phyloP scores from a whole-genome alignment of 192 early-diverging fungal species.

The Backusella circina region DNA sequence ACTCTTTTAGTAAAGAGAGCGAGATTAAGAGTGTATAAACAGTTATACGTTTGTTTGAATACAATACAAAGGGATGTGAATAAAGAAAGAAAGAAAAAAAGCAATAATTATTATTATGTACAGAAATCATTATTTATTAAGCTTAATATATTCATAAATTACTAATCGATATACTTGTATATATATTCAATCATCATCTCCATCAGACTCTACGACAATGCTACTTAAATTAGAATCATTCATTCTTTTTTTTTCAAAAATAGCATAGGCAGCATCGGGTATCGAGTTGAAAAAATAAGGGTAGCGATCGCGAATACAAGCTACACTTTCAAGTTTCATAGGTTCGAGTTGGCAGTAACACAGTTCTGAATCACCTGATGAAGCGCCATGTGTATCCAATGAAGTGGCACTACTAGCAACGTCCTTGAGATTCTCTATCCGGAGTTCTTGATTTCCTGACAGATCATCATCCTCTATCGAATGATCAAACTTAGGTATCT shows the following conservation, averaged over 20 bases:
- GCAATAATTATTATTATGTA: background rate
- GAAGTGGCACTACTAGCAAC: background rate
- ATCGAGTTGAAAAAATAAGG: conserved; percentile 30
- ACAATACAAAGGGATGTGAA: background rate
- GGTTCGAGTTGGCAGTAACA: background rate
- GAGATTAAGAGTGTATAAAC: background rate
- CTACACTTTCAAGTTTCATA: background rate
- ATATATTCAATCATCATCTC: background rate
- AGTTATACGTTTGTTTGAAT: background rate
- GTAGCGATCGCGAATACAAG: conserved; percentile 18
- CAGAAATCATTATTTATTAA: background rate
- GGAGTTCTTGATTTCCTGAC: background rate
- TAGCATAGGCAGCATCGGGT: conserved; percentile 22
- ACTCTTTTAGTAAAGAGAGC: background rate
- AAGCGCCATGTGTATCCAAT: background rate
- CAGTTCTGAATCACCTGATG: background rate
- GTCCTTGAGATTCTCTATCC: background rate
- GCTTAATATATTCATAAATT: background rate
- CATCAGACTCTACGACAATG: background rate
- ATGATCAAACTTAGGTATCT: background rate
- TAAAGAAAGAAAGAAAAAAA: background rate
- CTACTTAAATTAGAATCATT: background rate
- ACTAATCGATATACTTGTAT: background rate
- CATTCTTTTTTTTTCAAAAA: background rate
- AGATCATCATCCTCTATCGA: background rate